Evolutionary conservation across 164 flowering plant genomes (phyloP), one percentile per base, ranked within the genome.

Genomic region (Chloranthus sessilifolius): DNA sequence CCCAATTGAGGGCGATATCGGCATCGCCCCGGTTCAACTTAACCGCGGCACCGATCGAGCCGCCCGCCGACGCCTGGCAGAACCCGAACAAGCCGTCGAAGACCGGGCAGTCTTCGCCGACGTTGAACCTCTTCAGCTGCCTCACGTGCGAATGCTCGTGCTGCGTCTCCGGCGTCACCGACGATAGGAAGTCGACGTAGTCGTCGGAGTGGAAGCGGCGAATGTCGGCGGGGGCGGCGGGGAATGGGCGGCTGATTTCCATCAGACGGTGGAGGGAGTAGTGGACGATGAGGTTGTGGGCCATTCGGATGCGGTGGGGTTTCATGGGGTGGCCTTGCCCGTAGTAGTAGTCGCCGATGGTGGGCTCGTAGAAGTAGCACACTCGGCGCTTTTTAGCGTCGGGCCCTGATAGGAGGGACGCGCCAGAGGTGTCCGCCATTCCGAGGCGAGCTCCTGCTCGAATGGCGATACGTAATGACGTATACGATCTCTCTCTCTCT

Each of bases 251-350:
- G 69, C 41, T 49, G 65, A 80, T 62, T 39, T 77, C 72, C 74
- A 80, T 71, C n/a, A 24, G 59, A 15, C 71, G 80, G 64, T 76
- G 76, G 58, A 80, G 81, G 17, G 56, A 42, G 65, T 80, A 80
- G 60, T 73, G 74, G 50, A 73, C 62, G 46, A 80, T 59, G 22
- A 80, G 72, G 52, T 64, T 68, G 66, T 77, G 82, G 11, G 85
- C 76, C 82, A 80, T 77, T 1, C 80, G 76, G 48, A 80, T 77
- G 4, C 82, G 70, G 50, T 80, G 82, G 43, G 82, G 85, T 45
- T 80, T 80, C 85, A 80, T 77, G 4, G 82, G 85, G 59, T 80
- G 85, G 33, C 80, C 85, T 50, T 80, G 82, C 1, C 85, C 82
- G 67, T 77, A 80, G 64, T 80, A 77, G 70, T 73, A 80, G 60